Base-by-base conservation (phyloP, 148 eudicot species). In the Rhododendron mucronatum region DNA sequence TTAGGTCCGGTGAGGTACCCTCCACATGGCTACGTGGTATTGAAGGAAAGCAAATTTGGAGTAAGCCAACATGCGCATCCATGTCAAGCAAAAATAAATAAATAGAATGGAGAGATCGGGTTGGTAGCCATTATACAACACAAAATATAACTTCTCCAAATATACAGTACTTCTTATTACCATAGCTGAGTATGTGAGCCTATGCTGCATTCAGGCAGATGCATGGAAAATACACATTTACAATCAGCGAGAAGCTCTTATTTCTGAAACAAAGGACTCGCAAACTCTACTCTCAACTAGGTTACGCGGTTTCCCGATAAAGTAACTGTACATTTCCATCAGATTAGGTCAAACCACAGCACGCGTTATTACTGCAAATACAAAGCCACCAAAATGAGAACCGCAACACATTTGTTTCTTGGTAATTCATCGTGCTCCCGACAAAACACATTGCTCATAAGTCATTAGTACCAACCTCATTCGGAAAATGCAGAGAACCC, bases 281-380 rank as follows among this genome's bases (percentile, higher is more conserved):
- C 50, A 30, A 69, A 69, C 41, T 67, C 35, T 37, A 85, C 47
- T 85, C 79, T 48, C 21, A 79, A 57, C 30, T 78, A 78, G n/a
- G 55, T 30, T 45, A 30, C 12, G 28, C 51, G 23, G 33, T 81
- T 69, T 14, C 50, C 65, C 4, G 51, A 65, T 65, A 69, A 84
- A 67, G 4, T 78, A 87, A 51, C 86, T 87, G 80, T 87, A 83
- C 86, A 84, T 84, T 67, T 78, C 45, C 21, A 76, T 79, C 39
- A 51, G 55, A 51, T 78, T 33, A 48, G 48, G 55, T 55, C 63
- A 44, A 44, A 47, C 85, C n/a, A 82, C 45, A 47, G 51, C 28
- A 50, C 26, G 12, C 76, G 33, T 71, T 71, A 71, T 71, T 71
- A 28, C 37, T 30, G 39, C 76, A 30, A 20, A 30, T 71, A 28